These are phyloP conservation scores for Dalbergia cultrata DNA, from an alignment of 306 rosid genomes.

Conservation along the genomic window DNA sequence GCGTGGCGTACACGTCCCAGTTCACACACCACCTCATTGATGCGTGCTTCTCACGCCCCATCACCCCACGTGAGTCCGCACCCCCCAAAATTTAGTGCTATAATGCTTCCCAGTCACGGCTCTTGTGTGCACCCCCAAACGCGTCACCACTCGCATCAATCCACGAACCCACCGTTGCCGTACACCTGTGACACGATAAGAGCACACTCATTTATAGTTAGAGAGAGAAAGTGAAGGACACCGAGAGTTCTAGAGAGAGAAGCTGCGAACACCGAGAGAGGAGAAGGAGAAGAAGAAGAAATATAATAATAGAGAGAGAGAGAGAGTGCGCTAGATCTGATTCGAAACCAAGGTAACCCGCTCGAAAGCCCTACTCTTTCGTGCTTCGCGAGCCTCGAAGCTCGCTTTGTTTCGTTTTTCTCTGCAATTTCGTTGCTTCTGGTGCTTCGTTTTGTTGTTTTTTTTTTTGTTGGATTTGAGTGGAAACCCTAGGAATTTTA, in stretches of 20 bases:
- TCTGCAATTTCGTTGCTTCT: background rate
- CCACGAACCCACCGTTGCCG: conserved; percentile 63
- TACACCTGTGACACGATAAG: conserved; percentile 79
- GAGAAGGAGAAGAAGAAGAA: background rate
- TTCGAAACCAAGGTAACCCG: conserved; percentile 50
- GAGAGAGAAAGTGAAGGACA: conserved; percentile 46
- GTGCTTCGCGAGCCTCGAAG: conserved; percentile 43
- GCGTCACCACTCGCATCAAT: conserved; percentile 47
- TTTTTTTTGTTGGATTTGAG: background rate
- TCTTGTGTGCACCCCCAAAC: conserved; percentile 50
- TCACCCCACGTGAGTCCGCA: too few species aligned
- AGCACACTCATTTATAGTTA: conserved; percentile 36
- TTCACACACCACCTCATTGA: too few species aligned
- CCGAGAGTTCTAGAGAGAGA: conserved; percentile 71
- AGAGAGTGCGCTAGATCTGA: conserved; percentile 68
- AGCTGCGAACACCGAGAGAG: conserved; percentile 26
- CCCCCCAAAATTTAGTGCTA: too few species aligned
- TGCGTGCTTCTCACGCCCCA: too few species aligned
- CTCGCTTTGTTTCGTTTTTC: background rate
- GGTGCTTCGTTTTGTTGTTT: background rate
- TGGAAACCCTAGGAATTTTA: conserved; percentile 32
- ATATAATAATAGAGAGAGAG: background rate
- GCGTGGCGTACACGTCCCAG: background rate
- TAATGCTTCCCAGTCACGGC: too few species aligned
- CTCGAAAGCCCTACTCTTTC: conserved; percentile 54